Evolutionary conservation across 768 basidiomycete genomes (phyloP).

Genomic region (Psilocybe azurescens): DNA sequence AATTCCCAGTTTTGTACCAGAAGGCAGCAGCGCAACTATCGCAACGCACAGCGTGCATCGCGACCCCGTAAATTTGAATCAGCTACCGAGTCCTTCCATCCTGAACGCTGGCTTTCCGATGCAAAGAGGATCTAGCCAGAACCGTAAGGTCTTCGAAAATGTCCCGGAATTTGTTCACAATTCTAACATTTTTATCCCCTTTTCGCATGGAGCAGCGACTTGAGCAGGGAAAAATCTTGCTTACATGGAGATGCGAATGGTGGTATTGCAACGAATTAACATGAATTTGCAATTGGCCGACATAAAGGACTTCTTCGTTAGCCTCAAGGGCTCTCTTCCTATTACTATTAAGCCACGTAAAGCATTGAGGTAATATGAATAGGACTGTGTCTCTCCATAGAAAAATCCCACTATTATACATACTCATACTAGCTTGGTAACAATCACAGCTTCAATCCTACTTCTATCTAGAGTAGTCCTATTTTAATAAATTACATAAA

Average conservation of each 20-base stretch:
- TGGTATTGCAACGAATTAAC: constrained; percentile 33
- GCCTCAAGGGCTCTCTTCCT: constrained; percentile 34
- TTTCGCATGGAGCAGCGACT: constrained; percentile 52
- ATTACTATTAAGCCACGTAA: constrained; percentile 38
- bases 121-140: constrained; percentile 30
- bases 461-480: no score
- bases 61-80: constrained; percentile 43
- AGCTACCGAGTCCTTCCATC: constrained; percentile 38
- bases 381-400: not conserved
- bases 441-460: no score
- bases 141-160: constrained; percentile 35
- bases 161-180: constrained; percentile 29
- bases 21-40: constrained; percentile 42
- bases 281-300: constrained; percentile 34
- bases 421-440: no score
- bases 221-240: constrained; percentile 53
- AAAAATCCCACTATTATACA: not conserved
- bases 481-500: no score
- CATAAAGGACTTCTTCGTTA: constrained; percentile 37
- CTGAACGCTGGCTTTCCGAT: constrained; percentile 42
- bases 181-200: constrained; percentile 37
- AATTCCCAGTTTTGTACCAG: constrained; percentile 34
- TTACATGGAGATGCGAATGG: constrained; percentile 41
- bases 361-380: no score
- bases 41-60: constrained; percentile 40